Evolutionary conservation across 805 yeast species (phyloP), one percentile per base, ranked within the genome.

Genomic region (Henningerozyma blattae): DNA sequence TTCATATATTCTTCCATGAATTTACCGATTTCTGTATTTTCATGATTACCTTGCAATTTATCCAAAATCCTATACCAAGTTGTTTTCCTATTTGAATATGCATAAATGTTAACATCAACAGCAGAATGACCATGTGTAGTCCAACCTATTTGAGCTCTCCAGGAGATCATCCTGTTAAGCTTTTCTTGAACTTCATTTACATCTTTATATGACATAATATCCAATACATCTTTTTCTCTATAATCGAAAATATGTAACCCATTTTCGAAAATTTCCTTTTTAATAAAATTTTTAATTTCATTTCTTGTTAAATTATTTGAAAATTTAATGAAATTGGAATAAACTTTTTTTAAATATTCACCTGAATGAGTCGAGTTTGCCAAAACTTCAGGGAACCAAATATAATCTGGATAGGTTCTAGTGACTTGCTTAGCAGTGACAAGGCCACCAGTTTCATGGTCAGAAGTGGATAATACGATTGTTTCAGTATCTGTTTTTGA

Each of bases 101-200:
- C 95, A 53, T 87, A 87, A 32, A 89, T 81, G 50, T 89, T 87
- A 25, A 87, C 95, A 57, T 87, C 97, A 13, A 87, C 95, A 0
- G 95, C 95, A 15, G 94, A 77, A 56, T 87, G 97, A 20, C 96
- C 97, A 49, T 85, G 94, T 0, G 96, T 87, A 8, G 94, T 68
- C 95, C 95, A 87, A n/a, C 95, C 96, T 14, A 85, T 73, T 56
- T 81, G 81, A 0, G 96, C 85, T 42, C 94, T 72, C n/a, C 59
- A 48, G 1, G 94, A 80, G 9, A 85, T 70, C 70, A 87, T 70
- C 35, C 75, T 67, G 48, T 82, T 79, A 36, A 85, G 56, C 27
- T 65, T 59, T 39, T 74, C 74, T 39, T 54, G 60, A 14, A 55
- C 34, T 9, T 38, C 42, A 32, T 42, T 45, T 2, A 65, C 49